phyloP scores from a whole-genome alignment of 2,329 filamentous ascomycete species.

The Penicillium sclerotigenum region DNA sequence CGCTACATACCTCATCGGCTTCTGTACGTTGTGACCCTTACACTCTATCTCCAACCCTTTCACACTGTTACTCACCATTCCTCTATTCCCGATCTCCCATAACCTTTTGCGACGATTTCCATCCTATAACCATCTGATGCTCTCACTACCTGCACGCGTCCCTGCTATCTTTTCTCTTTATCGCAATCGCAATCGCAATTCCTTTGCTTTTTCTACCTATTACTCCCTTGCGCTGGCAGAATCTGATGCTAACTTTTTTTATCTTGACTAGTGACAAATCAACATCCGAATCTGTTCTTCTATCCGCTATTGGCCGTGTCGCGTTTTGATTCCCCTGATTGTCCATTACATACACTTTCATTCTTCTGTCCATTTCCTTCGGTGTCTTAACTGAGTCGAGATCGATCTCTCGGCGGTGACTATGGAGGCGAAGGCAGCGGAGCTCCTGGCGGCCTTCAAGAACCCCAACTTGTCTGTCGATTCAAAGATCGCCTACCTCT shows the following conservation, averaged over 20 bases:
- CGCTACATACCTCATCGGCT: not conserved
- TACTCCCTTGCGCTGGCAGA: not conserved
- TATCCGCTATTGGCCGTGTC: not conserved
- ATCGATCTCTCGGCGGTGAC: conserved; percentile 13
- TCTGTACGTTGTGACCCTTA: not conserved
- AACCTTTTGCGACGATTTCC: not conserved
- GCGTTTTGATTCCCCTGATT: not conserved
- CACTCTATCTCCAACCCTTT: not conserved
- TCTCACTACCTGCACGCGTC: not conserved
- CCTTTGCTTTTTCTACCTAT: not conserved
- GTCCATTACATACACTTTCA: conserved; percentile 2
- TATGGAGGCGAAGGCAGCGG: conserved; percentile 58
- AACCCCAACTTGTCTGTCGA: conserved; percentile 66
- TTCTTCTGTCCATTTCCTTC: conserved; percentile 20
- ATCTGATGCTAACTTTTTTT: not conserved
- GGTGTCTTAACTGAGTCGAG: conserved; percentile 9
- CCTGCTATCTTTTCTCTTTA: not conserved
- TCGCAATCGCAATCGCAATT: not conserved
- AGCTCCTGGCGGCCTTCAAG: conserved; percentile 54
- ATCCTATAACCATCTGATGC: not conserved
- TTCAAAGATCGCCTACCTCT: conserved; percentile 67
- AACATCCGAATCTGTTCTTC: not conserved
- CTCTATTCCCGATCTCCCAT: not conserved
- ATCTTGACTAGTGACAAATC: not conserved
- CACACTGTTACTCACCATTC: not conserved